Evolutionary conservation across 805 yeast genomes (phyloP).

Genomic region (Starmerella tilneyi): DNA sequence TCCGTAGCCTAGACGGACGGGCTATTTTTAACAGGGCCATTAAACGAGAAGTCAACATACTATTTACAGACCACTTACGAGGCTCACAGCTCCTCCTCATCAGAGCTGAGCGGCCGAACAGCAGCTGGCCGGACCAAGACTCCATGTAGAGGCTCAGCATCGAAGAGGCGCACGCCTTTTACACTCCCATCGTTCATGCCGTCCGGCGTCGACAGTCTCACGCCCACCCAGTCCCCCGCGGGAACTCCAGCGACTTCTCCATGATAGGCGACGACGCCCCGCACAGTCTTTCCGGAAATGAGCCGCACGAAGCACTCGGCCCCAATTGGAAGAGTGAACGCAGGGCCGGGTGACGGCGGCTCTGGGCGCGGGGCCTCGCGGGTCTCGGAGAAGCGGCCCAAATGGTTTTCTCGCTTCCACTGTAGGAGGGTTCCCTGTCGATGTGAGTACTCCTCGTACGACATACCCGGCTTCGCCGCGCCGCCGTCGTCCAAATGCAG

Average conservation of each 20-base stretch:
- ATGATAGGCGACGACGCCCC: slow-evolving; percentile 61
- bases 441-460: slow-evolving; percentile 52
- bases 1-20: slow-evolving; percentile 25
- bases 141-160: slow-evolving; percentile 51
- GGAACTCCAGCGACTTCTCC: slow-evolving; percentile 56
- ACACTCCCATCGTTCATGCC: slow-evolving; percentile 80
- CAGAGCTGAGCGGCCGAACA: slow-evolving; percentile 60
- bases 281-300: slow-evolving; percentile 36
- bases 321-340: slow-evolving; percentile 19
- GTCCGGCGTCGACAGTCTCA: slow-evolving; percentile 72
- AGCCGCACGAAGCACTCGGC: slow-evolving; percentile 28
- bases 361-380: slow-evolving; percentile 20
- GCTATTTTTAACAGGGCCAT: too few species aligned
- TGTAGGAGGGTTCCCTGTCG: slow-evolving; percentile 53
- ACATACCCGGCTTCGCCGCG: slow-evolving; percentile 37
- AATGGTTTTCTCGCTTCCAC: slow-evolving; percentile 61
- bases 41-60: background rate
- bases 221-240: slow-evolving; percentile 58
- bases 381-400: slow-evolving; percentile 57
- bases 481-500: slow-evolving; percentile 31
- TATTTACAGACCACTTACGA: background rate
- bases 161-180: slow-evolving; percentile 50
- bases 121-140: slow-evolving; percentile 62
- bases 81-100: slow-evolving; percentile 35
- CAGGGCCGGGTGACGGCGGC: slow-evolving; percentile 11